Base-by-base conservation (phyloP, 805 yeast species). In the Metschnikowia picachoensis region DNA sequence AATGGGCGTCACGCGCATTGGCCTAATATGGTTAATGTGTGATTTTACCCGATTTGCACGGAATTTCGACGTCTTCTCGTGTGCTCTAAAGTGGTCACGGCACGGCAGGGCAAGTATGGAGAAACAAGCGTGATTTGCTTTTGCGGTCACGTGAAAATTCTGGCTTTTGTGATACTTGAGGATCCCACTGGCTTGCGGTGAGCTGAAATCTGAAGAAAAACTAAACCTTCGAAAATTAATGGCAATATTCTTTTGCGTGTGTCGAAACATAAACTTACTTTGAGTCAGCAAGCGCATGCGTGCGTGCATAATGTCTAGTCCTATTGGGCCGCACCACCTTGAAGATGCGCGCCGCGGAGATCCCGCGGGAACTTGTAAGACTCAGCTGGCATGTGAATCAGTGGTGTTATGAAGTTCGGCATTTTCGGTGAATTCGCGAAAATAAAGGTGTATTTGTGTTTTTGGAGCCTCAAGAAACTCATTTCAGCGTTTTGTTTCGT, bases 1-100 rank as follows among this genome's bases (percentile, higher is more conserved):
- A 55, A 94, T 79, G 29, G 85, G 68, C 56, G 80, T 76, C 47
- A 94, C 77, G 56, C 87, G 94, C 99, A 94, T 94, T 39, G 20
- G 20, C 3, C 20, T 20, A 3, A 2, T 20, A 6, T 20, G 20
- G 20, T 20, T 20, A 4, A 20, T 4, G 6, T 20, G 20, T 20
- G 20, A 4, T 20, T 20, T 20, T 4, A 20, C 20, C 20, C 20
- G 20, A 20, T 20, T 20, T 20, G 6, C 6, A 20, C 6, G 20
- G 3, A 20, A 20, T 20, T 20, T 20, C 6, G 20, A 20, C 20
- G 20, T 20, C 20, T 20, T 20, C 6, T 20, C 20, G 20, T 20
- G 20, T 20, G 20, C 20, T 20, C 20, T 20, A 3, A 5, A 7
- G 38, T 4, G 20, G 47, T 40, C 48, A 39, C 40, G 28, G 36